A percentile compares a stretch with the other conserved stretches of the same genome.
Evolutionary conservation across 441 rosid species (phyloP).

Genomic region (Erysimum pusillum): DNA sequence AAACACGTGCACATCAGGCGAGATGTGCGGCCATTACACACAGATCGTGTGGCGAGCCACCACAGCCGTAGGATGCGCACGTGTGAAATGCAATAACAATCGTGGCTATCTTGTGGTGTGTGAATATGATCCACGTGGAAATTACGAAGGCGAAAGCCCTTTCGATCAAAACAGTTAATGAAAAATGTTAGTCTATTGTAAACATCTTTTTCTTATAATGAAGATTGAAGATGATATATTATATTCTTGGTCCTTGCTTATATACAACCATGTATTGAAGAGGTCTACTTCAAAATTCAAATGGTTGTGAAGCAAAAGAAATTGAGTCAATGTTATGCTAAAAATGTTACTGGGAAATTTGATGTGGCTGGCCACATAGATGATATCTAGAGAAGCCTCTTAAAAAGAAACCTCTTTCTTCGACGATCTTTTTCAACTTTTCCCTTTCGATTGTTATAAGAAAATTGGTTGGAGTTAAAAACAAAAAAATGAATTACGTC

Average conservation of each 20-base stretch:
- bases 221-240: neutral
- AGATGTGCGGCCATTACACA: slow-evolving; percentile 68
- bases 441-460: too few relatives aligned
- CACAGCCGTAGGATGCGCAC: slow-evolving; percentile 54
- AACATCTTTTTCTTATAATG: slow-evolving; percentile 1
- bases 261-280: neutral
- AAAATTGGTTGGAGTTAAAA: too few relatives aligned
- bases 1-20: slow-evolving; percentile 46
- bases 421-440: too few relatives aligned
- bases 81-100: slow-evolving; percentile 35
- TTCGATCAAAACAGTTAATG: slow-evolving; percentile 40
- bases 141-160: slow-evolving; percentile 54
- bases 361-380: too few relatives aligned
- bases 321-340: neutral
- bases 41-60: slow-evolving; percentile 64
- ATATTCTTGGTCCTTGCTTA: neutral
- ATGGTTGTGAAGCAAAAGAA: neutral
- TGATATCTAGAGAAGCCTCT: too few relatives aligned
- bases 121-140: slow-evolving; percentile 66
- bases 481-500: slow-evolving; percentile 56
- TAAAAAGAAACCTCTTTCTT: too few relatives aligned
- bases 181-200: slow-evolving; percentile 7
- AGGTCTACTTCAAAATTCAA: slow-evolving; percentile 2
- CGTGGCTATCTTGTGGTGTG: slow-evolving; percentile 56
- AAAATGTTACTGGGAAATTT: neutral